A percentile compares a stretch with the other conserved stretches of the same genome.
phyloP scores from a whole-genome alignment of 225 moss, liverwort and hornwort species.

The Bryum argenteum region DNA sequence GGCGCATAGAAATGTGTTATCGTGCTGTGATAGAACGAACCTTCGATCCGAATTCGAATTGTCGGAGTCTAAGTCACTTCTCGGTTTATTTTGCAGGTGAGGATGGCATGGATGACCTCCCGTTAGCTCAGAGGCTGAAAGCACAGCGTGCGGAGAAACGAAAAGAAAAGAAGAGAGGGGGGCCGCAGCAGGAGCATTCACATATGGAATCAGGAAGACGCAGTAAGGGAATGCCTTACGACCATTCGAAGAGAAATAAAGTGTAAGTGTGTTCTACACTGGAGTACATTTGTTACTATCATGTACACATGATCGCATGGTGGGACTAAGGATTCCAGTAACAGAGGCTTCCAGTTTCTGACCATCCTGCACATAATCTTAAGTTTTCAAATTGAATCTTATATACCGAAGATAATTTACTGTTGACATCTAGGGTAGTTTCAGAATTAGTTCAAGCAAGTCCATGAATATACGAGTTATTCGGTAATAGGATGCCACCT shows the following conservation, averaged over 20 bases:
- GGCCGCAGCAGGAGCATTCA: constrained; percentile 26
- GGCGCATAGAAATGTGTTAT: constrained; percentile 3
- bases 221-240: background rate
- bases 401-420: background rate
- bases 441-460: background rate
- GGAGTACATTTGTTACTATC: background rate
- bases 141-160: constrained; percentile 29
- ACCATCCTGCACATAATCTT: background rate
- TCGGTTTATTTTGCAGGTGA: constrained; percentile 40
- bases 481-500: background rate
- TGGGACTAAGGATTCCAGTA: background rate
- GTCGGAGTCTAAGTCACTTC: constrained; percentile 5
- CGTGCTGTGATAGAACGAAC: background rate
- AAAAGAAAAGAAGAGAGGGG: constrained; percentile 24
- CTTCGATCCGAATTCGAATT: background rate
- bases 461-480: background rate
- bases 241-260: constrained; percentile 40
- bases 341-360: background rate
- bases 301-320: background rate
- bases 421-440: background rate
- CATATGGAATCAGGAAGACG: constrained; percentile 26
- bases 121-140: constrained; percentile 32
- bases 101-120: constrained; percentile 38
- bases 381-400: background rate
- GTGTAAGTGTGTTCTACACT: constrained; percentile 46